Conservation (phyloP, 495 filamentous ascomycete genomes). For the Letharia columbiana region DNA sequence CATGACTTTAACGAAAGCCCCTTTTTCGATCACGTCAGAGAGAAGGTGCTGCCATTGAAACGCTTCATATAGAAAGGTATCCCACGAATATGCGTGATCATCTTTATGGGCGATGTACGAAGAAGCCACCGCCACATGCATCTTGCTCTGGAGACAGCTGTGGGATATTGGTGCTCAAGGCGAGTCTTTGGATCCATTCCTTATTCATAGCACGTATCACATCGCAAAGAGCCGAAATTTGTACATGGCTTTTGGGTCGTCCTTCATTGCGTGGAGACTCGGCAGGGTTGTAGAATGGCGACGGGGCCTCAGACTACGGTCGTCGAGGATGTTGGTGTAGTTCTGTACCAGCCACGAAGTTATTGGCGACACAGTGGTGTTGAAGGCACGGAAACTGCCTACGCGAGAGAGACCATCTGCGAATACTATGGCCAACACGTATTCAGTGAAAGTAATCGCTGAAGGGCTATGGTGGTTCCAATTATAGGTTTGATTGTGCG, state of each 20-base stretch:
- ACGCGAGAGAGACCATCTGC: no score
- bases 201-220: neutral
- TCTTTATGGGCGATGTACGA: neutral
- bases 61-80: neutral
- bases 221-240: neutral
- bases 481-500: no score
- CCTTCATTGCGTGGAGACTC: no score
- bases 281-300: no score
- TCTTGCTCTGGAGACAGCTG: neutral
- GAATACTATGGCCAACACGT: no score
- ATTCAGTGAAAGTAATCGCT: no score
- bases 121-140: constrained; percentile 3
- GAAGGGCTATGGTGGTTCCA: no score
- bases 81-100: neutral
- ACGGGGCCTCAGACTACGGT: no score
- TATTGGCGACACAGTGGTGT: no score
- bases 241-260: neutral
- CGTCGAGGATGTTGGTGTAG: no score
- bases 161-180: neutral
- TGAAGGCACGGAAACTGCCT: no score
- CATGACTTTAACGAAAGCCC: neutral
- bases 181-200: neutral
- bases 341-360: no score
- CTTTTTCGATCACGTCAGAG: neutral
- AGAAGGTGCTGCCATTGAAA: constrained; percentile 1